Evolutionary conservation across 768 basidiomycete genomes (phyloP), one percentile per base, ranked within the genome.

Genomic region (Asterophora lycoperdoides): DNA sequence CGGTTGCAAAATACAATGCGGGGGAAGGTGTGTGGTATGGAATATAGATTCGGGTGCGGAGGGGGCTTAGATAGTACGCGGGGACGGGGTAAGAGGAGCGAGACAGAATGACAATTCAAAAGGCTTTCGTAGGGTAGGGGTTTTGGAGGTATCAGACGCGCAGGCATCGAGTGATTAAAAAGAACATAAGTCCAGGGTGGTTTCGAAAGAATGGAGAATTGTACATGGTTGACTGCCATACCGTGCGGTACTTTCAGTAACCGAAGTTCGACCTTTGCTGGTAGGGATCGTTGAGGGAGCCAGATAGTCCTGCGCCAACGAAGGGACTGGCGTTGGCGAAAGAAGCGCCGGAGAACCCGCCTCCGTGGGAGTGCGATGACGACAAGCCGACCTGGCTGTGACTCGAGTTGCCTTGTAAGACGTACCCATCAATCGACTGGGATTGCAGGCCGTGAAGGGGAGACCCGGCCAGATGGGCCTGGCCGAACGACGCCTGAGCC

Each of bases 381-480:
- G 83, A 76, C 51, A 86, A 58, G 34, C 73, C 49, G 37, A 34
- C 78, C 46, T 81, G 75, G 59, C 77, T 83, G 64, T 89, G 85
- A 54, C 73, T 74, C 35, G 82, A 82, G 57, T 74, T 81, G 62
- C 80, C 80, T 66, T 89, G 89, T 43, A 91, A 72, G 51, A 90
- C 86, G 61, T 90, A 90, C 60, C 82, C 80, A 58, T 91, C 89
- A 54, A 91, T 89, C 19, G 84, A 75, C 53, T 84, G 86, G 13
- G 81, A 76, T 61, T 83, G 85, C 41, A 90, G 64, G 34, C 66
- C 64, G 56, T 84, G 84, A 61, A 86, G 59, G 52, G 77, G 81
- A 20, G 74, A 64, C 10, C 45, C 47, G 39, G 69, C 71, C 46
- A 83, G 59, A 53, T 80, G 83, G 33, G 70, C 64, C 60, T 81